phyloP scores from a whole-genome alignment of 139 green algal species.

The Chlamydomonas schloesseri region DNA sequence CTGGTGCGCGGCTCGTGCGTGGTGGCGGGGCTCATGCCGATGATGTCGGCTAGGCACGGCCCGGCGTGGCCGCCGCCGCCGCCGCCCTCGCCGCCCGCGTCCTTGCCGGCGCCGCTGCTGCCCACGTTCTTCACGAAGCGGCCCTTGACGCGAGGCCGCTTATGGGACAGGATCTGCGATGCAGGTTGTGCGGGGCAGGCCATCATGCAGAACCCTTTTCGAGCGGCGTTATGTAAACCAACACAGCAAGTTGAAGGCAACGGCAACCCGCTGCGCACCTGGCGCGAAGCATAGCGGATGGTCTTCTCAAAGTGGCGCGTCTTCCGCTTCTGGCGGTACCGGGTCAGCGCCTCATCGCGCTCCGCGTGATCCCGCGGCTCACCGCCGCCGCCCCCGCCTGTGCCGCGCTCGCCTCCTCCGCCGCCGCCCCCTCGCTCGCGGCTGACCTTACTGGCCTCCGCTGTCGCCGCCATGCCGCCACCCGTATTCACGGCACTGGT shows the following conservation, averaged over 20 bases:
- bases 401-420: not conserved
- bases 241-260: no score
- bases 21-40: constrained; percentile 12
- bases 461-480: not conserved
- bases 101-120: constrained; percentile 35
- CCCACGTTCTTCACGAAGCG: constrained; percentile 76
- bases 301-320: constrained; percentile 62
- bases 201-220: no score
- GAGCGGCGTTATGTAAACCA: no score
- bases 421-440: not conserved
- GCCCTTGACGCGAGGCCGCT: constrained; percentile 78
- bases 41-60: constrained; percentile 15
- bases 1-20: constrained; percentile 22
- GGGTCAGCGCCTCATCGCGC: constrained; percentile 52
- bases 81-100: not conserved
- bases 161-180: constrained; percentile 63
- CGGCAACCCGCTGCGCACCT: no score
- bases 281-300: constrained; percentile 53
- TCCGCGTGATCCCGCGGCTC: constrained; percentile 19
- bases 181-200: no score
- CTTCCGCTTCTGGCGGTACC: constrained; percentile 60
- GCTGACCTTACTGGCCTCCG: constrained; percentile 32
- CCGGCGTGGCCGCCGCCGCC: no score
- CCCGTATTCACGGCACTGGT: not conserved
- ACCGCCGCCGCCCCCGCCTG: not conserved